Evolutionary conservation across 768 basidiomycete genomes (phyloP), one percentile per base, ranked within the genome.

Genomic region (Lanmaoa rubissima): DNA sequence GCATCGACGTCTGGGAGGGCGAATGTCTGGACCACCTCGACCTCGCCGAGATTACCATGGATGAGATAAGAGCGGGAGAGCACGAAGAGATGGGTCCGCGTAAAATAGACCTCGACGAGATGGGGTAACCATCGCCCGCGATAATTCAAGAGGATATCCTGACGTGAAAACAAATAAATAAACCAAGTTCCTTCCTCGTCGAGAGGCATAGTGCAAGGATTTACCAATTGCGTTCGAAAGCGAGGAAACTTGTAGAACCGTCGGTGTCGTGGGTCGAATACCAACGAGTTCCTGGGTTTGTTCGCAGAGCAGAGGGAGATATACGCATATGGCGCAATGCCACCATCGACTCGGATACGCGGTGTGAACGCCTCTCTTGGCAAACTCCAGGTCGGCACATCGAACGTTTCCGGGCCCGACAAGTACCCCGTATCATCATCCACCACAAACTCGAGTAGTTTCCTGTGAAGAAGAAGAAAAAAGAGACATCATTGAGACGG

Each of bases 191-290:
- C n/a, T 48, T 24, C 12, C n/a, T 39, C 19, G 19, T n/a, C 11
- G 5, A 21, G 2, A 12, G 21, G 21, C 3, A 4, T 6, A n/a
- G 17, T 7, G 19, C 40, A 47, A 10, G 51, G 5, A 40, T n/a
- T 14, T 51, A 65, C 63, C 57, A 54, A 24, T 28, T 46, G 62
- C 7, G 57, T 59, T 41, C 59, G 53, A 19, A 65, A 68, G 10
- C 40, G 50, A 13, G 65, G 65, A 21, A 62, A 66, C 43, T 65
- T 68, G 55, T 59, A 62, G 51, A 64, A 65, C 21, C 31, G 66
- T 38, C 62, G 55, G 28, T 7, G 32, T 14, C 24, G 40, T 4
- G 55, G 40, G 53, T 65, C 59, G 39, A 65, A 65, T 7, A 66
- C 24, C 39, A 68, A 26, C 0, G 62, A 54, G 11, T 61, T 52